These are phyloP conservation scores for Cladosporium sp. DNA, from an alignment of 2,329 filamentous ascomycete genomes.

Conservation along the genomic window DNA sequence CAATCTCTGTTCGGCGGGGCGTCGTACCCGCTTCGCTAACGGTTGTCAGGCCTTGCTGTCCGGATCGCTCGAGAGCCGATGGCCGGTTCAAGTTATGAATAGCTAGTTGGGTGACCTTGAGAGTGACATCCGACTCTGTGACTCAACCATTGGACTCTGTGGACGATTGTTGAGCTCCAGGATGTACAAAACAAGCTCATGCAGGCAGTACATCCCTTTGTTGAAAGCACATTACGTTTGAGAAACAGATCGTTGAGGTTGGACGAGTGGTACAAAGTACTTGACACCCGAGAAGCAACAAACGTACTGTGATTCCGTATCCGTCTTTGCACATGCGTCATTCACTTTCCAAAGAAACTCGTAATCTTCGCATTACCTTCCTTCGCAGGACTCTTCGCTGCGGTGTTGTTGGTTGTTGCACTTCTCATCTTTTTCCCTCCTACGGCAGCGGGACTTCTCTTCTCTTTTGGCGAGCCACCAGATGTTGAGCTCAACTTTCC, in stretches of 20 bases:
- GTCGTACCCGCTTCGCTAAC: background rate
- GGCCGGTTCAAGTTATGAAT: background rate
- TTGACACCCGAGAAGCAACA: background rate
- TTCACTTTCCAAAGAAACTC: constrained; percentile 55
- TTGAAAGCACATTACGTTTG: no score
- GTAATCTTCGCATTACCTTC: constrained; percentile 60
- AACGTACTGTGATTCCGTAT: background rate
- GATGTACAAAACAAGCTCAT: no score
- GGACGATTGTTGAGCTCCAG: background rate
- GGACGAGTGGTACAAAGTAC: background rate
- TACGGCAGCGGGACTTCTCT: background rate
- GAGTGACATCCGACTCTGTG: background rate
- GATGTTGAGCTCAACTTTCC: constrained; percentile 20
- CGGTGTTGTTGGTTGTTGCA: constrained; percentile 57
- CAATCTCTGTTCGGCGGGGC: background rate
- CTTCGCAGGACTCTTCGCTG: constrained; percentile 48
- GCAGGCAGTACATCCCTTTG: no score
- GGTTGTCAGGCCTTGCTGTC: background rate
- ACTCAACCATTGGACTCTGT: background rate
- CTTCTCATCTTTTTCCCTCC: constrained; percentile 51
- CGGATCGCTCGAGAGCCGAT: background rate
- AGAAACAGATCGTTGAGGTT: background rate
- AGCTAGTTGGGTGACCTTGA: background rate
- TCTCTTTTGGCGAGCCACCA: constrained; percentile 14
- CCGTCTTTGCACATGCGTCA: constrained; percentile 30